A percentile compares a stretch with the other conserved stretches of the same genome.
These are phyloP conservation scores for Gossypium raimondii DNA, from an alignment of 345 rosid species.

Conservation along the genomic window DNA sequence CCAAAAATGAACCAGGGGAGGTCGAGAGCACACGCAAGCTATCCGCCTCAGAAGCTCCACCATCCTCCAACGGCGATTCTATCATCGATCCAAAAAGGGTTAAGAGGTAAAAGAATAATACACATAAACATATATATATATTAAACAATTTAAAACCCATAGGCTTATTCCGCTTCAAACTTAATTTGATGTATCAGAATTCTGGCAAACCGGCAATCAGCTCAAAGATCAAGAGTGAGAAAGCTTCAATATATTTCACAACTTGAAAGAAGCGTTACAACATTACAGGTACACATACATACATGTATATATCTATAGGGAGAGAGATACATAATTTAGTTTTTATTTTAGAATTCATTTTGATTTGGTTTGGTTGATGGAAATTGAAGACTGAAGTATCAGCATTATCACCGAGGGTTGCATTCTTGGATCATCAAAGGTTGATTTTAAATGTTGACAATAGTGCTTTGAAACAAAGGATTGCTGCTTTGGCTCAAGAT, in stretches of 20 bases:
- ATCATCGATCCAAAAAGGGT: slow-evolving; percentile 54
- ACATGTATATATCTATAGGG: not conserved
- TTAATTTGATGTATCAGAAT: slow-evolving; percentile 38
- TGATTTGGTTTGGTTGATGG: slow-evolving; percentile 2
- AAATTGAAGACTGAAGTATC: slow-evolving; percentile 59
- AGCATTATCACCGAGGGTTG: slow-evolving; percentile 72
- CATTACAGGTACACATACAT: slow-evolving; percentile 40
- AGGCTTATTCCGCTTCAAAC: not conserved
- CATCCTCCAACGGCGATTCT: slow-evolving; percentile 30
- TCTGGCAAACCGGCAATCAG: slow-evolving; percentile 59
- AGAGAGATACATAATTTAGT: not conserved
- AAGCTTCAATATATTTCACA: slow-evolving; percentile 55
- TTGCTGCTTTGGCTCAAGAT: slow-evolving; percentile 82
- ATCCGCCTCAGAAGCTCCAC: slow-evolving; percentile 21
- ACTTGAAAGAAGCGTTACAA: slow-evolving; percentile 61
- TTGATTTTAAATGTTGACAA: slow-evolving; percentile 62
- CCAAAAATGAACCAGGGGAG: slow-evolving; percentile 39
- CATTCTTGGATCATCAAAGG: slow-evolving; percentile 64
- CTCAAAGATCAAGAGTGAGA: slow-evolving; percentile 67
- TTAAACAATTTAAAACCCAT: not conserved
- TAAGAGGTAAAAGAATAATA: slow-evolving; percentile 40
- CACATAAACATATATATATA: not conserved
- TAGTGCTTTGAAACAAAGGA: slow-evolving; percentile 66
- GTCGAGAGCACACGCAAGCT: slow-evolving; percentile 35
- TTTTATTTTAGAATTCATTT: not conserved